phyloP scores from a whole-genome alignment of 2,329 filamentous ascomycete genomes.

The Byssochlamys sp. region DNA sequence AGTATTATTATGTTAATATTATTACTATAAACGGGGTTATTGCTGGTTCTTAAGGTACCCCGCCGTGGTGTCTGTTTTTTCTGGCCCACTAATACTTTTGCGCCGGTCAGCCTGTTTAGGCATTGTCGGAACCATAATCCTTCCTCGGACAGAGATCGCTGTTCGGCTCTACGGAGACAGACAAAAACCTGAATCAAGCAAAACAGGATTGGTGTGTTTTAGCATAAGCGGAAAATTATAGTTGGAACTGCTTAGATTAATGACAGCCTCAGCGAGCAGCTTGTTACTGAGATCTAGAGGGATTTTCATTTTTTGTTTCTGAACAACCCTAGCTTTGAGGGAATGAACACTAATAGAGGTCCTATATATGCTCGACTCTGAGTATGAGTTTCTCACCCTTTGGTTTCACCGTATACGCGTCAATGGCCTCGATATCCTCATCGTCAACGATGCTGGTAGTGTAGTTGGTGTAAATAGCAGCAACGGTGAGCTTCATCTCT shows the following conservation, averaged over 20 bases:
- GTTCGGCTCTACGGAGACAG: neutral
- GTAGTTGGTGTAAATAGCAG: slow-evolving; percentile 62
- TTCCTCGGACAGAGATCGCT: neutral
- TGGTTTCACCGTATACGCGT: slow-evolving; percentile 55
- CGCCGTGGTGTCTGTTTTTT: neutral
- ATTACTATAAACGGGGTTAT: neutral
- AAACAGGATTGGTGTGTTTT: neutral
- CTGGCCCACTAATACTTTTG: neutral
- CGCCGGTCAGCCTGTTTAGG: neutral
- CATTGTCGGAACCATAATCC: neutral
- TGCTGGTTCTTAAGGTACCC: neutral
- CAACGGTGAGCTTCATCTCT: slow-evolving; percentile 66
- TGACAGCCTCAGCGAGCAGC: neutral
- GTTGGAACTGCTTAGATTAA: too few relatives aligned
- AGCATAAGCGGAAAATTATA: neutral
- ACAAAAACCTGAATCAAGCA: neutral
- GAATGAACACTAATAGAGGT: neutral
- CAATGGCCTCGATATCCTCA: slow-evolving; percentile 53
- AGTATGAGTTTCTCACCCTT: slow-evolving; percentile 50
- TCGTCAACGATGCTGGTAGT: slow-evolving; percentile 53
- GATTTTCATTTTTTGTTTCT: neutral
- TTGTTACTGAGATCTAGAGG: too few relatives aligned
- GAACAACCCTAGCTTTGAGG: neutral
- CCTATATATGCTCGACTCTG: slow-evolving; percentile 37
- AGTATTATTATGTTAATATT: neutral